These are phyloP conservation scores for Fomitopsis pulvina DNA, from an alignment of 768 basidiomycete genomes.

Conservation along the genomic window DNA sequence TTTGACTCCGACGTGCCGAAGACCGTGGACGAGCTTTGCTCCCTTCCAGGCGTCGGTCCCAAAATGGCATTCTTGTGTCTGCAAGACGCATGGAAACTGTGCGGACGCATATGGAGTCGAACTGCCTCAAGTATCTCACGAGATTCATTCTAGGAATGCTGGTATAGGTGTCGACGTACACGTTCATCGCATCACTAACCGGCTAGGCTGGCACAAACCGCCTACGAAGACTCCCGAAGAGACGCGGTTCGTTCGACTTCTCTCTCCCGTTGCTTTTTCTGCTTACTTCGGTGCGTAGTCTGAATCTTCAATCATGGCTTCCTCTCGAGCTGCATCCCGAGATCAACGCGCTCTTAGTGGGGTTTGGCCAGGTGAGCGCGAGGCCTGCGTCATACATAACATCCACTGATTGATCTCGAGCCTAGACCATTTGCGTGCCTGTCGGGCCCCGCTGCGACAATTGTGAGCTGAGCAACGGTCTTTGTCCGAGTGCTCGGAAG, in stretches of 20 bases:
- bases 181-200: conserved; percentile 91
- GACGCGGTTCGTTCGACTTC: conserved; percentile 51
- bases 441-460: conserved; percentile 57
- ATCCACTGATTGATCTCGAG: neutral
- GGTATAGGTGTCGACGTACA: conserved; percentile 97
- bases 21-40: conserved; percentile 82
- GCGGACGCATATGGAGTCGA: conserved; percentile 19
- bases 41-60: conserved; percentile 86
- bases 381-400: neutral
- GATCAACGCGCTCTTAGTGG: conserved; percentile 77
- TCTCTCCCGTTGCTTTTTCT: neutral
- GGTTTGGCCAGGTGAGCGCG: conserved; percentile 69
- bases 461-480: conserved; percentile 51
- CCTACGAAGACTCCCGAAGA: conserved; percentile 84
- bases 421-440: conserved; percentile 61
- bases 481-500: conserved; percentile 64
- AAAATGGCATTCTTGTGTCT: conserved; percentile 92
- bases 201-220: conserved; percentile 86
- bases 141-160: conserved; percentile 45
- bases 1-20: conserved; percentile 84
- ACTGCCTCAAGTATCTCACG: neutral
- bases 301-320: conserved; percentile 81
- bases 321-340: conserved; percentile 65
- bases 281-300: conserved; percentile 27
- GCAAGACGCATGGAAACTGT: conserved; percentile 84